Evolutionary conservation across 2,329 filamentous ascomycete genomes (phyloP).

Genomic region (Trichoderma endophyticum): DNA sequence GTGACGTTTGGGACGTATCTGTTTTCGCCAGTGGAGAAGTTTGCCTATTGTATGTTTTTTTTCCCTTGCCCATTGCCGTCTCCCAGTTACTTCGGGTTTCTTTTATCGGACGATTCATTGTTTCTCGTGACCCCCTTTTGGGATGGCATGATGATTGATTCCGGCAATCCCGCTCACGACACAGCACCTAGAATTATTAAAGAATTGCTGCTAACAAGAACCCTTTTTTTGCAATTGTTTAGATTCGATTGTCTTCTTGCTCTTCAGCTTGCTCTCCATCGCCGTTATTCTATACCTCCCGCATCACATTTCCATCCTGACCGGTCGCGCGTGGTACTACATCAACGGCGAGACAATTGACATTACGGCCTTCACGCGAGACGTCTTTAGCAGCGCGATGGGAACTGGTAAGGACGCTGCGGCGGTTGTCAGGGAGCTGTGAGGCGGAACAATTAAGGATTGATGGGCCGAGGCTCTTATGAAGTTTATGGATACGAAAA

Average conservation of each 20-base stretch:
- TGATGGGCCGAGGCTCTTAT: not conserved
- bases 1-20: slow-evolving; percentile 97
- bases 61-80: not conserved
- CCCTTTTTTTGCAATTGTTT: not conserved
- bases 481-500: slow-evolving; percentile 4
- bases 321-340: slow-evolving; percentile 90
- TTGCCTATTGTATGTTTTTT: slow-evolving; percentile 74
- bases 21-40: slow-evolving; percentile 93
- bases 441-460: not conserved
- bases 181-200: no score
- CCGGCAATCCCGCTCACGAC: not conserved
- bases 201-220: not conserved
- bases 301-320: slow-evolving; percentile 79
- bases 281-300: slow-evolving; percentile 90
- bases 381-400: slow-evolving; percentile 28
- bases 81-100: not conserved
- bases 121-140: slow-evolving; percentile 65
- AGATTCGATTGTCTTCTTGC: slow-evolving; percentile 92
- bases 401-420: slow-evolving; percentile 25
- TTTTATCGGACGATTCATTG: not conserved
- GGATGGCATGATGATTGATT: slow-evolving; percentile 59
- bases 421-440: slow-evolving; percentile 34
- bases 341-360: slow-evolving; percentile 74
- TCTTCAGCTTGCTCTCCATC: slow-evolving; percentile 80
- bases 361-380: slow-evolving; percentile 36